phyloP scores from a whole-genome alignment of 106 monocot species.

The Acorus calamus region DNA sequence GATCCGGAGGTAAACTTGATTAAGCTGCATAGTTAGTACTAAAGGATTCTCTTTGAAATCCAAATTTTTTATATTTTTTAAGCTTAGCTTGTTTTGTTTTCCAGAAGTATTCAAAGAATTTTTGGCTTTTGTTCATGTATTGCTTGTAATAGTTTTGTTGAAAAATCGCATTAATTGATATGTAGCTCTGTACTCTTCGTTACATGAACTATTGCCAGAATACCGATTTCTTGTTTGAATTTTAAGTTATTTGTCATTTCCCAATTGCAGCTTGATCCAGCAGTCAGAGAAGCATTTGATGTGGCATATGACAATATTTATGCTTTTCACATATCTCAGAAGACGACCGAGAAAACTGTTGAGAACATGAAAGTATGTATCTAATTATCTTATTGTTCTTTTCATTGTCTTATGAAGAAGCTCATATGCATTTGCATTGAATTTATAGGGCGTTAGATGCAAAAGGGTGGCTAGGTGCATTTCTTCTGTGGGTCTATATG shows the following conservation, averaged over 20 bases:
- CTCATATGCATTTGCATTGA: constrained; percentile 2
- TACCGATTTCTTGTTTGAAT: neutral
- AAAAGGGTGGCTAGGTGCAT: constrained; percentile 89
- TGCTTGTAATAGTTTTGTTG: no score
- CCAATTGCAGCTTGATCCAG: constrained; percentile 72
- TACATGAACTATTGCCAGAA: no score
- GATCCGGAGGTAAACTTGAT: constrained; percentile 57
- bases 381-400: constrained; percentile 2
- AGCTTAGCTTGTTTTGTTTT: neutral
- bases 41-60: no score
- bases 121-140: no score
- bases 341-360: constrained; percentile 45
- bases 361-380: constrained; percentile 87
- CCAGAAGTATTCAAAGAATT: no score
- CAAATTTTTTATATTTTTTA: neutral
- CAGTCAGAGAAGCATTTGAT: constrained; percentile 81
- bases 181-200: no score
- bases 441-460: constrained; percentile 80
- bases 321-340: constrained; percentile 86
- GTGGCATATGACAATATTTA: constrained; percentile 93
- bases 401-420: neutral
- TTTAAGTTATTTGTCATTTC: constrained; percentile 2
- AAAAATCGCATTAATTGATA: no score
- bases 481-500: constrained; percentile 86
- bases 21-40: no score